Evolutionary conservation across 305 asterid genomes (phyloP).

Genomic region (Fraxinus latifolia): DNA sequence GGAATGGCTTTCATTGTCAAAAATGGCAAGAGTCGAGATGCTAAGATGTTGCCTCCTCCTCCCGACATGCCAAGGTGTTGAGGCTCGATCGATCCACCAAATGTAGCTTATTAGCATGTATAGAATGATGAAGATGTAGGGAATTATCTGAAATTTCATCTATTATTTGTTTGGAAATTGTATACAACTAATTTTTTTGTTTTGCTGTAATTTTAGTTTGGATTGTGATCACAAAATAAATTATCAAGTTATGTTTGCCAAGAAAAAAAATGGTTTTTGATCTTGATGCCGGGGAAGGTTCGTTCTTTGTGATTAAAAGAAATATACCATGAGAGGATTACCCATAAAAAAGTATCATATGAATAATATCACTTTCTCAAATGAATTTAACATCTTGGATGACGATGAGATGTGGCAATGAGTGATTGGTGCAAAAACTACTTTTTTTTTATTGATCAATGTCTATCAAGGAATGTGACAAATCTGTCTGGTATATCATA

Average conservation of each 20-base stretch:
- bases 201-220: background rate
- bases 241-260: background rate
- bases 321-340: background rate
- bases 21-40: conserved; percentile 21
- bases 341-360: background rate
- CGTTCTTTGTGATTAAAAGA: background rate
- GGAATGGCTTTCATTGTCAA: conserved; percentile 38
- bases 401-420: too few species aligned
- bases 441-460: too few species aligned
- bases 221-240: background rate
- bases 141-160: background rate
- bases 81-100: background rate
- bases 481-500: too few species aligned
- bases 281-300: background rate
- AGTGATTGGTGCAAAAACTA: too few species aligned
- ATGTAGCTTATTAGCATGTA: conserved; percentile 16
- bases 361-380: too few species aligned
- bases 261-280: background rate
- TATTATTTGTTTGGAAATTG: background rate
- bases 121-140: background rate
- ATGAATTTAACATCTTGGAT: too few species aligned
- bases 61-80: conserved; percentile 34
- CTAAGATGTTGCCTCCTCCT: conserved; percentile 34
- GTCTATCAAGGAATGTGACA: too few species aligned
- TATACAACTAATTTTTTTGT: background rate